A percentile compares a stretch with the other conserved stretches of the same genome.
Conservation (phyloP, 257 asterid species). For the Linaria vulgaris region DNA sequence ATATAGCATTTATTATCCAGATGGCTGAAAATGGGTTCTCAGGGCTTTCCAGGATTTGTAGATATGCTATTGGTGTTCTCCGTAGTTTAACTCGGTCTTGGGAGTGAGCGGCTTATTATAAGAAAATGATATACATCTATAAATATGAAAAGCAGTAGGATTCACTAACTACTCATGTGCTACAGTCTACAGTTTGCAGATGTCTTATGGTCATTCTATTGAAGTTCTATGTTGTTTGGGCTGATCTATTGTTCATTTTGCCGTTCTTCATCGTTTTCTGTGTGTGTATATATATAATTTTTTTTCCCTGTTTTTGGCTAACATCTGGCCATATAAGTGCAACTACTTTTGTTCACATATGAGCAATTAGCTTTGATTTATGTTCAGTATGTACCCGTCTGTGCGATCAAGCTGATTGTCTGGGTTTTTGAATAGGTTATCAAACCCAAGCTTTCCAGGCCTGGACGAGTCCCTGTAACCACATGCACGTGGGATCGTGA, state of each 20-base stretch:
- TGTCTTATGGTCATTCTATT: neutral
- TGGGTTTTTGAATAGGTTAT: slow-evolving; percentile 61
- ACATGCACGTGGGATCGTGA: slow-evolving; percentile 94
- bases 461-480: slow-evolving; percentile 91
- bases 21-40: neutral
- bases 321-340: neutral
- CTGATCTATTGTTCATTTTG: slow-evolving; percentile 23
- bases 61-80: neutral
- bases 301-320: neutral
- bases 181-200: slow-evolving; percentile 4
- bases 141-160: slow-evolving; percentile 11
- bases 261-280: neutral
- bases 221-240: too few species aligned
- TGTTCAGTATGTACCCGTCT: slow-evolving; percentile 10
- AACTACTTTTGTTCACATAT: slow-evolving; percentile 16
- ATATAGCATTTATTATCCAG: neutral
- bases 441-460: slow-evolving; percentile 85
- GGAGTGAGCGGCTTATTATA: neutral
- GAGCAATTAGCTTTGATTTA: slow-evolving; percentile 2
- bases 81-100: neutral
- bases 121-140: neutral
- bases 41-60: slow-evolving; percentile 8
- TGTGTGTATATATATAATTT: too few species aligned
- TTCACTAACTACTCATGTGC: slow-evolving; percentile 8
- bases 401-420: slow-evolving; percentile 24